Evolutionary conservation across 441 rosid genomes (phyloP).

Genomic region (Rhodomyrtus psidioides): DNA sequence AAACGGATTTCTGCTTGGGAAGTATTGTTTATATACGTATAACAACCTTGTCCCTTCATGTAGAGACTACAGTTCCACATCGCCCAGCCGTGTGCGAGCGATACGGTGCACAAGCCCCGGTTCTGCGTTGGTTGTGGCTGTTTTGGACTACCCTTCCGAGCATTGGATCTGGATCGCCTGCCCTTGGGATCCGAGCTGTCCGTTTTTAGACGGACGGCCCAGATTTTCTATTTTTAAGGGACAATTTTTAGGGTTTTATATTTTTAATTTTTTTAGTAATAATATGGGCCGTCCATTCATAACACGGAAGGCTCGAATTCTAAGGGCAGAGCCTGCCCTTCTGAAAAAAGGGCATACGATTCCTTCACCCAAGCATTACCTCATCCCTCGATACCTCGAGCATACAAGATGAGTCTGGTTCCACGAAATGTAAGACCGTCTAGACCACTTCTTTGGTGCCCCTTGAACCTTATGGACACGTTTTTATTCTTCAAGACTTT

Average conservation of each 20-base stretch:
- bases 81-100: fast-evolving
- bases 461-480: neutral
- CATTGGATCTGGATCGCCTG: no score
- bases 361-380: neutral
- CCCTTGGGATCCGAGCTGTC: no score
- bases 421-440: neutral
- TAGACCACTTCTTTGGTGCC: neutral
- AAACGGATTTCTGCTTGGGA: no score
- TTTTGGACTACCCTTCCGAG: fast-evolving
- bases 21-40: neutral
- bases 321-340: no score
- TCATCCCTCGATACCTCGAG: fast-evolving
- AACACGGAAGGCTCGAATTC: no score
- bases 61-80: neutral
- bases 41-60: no score
- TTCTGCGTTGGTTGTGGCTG: fast-evolving
- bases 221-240: no score
- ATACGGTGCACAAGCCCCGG: fast-evolving
- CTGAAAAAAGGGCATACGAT: no score
- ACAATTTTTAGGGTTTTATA: no score
- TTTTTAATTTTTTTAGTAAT: no score
- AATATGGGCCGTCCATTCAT: no score
- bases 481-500: neutral
- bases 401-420: neutral
- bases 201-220: no score